Base-by-base conservation (phyloP, 2,329 filamentous ascomycete genomes). In the Bertia moriformis region DNA sequence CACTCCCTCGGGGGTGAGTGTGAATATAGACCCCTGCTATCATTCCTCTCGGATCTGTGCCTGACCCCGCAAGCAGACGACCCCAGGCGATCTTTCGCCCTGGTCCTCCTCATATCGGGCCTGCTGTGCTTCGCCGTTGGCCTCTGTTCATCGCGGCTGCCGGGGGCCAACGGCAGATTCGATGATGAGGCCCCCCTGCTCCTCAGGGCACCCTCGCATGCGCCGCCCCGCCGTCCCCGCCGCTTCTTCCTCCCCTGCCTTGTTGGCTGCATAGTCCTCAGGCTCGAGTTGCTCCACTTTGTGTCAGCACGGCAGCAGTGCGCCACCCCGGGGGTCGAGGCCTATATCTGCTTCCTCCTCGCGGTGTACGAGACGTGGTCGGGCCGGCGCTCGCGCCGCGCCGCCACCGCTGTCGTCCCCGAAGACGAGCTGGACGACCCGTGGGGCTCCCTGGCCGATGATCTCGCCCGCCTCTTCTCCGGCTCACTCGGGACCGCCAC, bases 231-330 rank as follows among this genome's bases (percentile, higher is more conserved):
- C 20, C 59, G 67, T 15, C 69, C 70, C 14, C 58, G 63, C 24
- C 57, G 62, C 10, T 63, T 61, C 41, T 66, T 63, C 36, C 46
- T 68, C 2, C 61, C 63, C 1, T 51, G 59, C 12, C 48, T 73
- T 14, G 52, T 69, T 5, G 30, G 59, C 4, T 60, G 61, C 19
- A 55, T 72, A 36, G 54, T 69, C 2, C 20, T 66, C 5, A 62
- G 71, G 3, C 48, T 73, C 14, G 66, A 71, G 42, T 49, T 67
- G 2, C 63, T 67, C 24, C 59, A 69, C 39, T 54, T 51, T 20
- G 60, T 70, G 1, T 58, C 64, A 13, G 51, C 54, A 18, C 59
- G 65, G 42, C 59, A 69, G 24, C 68, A 73, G 50, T 75, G 71
- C 47, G 59, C 67, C 4, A 55, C 51, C 12, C 55, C 62, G 15